Evolutionary conservation across 345 rosid genomes (phyloP).

Genomic region (Eucalyptus curtisii): DNA sequence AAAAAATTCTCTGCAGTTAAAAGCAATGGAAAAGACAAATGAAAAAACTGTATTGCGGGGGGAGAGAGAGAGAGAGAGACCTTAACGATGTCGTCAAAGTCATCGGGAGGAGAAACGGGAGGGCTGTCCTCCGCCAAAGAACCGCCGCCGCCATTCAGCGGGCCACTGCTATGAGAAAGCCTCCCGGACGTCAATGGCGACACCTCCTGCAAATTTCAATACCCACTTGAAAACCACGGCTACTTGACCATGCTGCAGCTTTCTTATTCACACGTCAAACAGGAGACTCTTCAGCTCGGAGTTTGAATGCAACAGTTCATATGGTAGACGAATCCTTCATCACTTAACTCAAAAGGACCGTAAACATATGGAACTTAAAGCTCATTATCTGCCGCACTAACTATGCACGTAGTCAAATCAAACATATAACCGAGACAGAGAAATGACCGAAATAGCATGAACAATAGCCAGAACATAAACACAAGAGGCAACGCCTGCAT

Average conservation of each 20-base stretch:
- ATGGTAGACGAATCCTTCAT: neutral
- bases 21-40: neutral
- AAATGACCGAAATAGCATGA: neutral
- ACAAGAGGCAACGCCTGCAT: neutral
- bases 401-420: neutral
- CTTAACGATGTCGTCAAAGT: conserved; percentile 87
- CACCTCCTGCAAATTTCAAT: conserved; percentile 45
- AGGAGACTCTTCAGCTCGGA: neutral
- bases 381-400: neutral
- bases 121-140: conserved; percentile 69
- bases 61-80: conserved; percentile 6
- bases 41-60: neutral
- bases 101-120: conserved; percentile 79
- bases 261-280: neutral
- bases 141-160: conserved; percentile 38
- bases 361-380: neutral
- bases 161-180: conserved; percentile 93
- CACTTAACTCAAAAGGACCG: neutral
- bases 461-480: neutral
- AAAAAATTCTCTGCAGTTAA: neutral
- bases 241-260: neutral
- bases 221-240: neutral
- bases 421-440: neutral
- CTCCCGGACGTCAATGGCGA: conserved; percentile 92
- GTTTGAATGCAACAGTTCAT: neutral